Base-by-base conservation (phyloP, 1,139 yeast species). In the Blastobotrys illinoisensis region DNA sequence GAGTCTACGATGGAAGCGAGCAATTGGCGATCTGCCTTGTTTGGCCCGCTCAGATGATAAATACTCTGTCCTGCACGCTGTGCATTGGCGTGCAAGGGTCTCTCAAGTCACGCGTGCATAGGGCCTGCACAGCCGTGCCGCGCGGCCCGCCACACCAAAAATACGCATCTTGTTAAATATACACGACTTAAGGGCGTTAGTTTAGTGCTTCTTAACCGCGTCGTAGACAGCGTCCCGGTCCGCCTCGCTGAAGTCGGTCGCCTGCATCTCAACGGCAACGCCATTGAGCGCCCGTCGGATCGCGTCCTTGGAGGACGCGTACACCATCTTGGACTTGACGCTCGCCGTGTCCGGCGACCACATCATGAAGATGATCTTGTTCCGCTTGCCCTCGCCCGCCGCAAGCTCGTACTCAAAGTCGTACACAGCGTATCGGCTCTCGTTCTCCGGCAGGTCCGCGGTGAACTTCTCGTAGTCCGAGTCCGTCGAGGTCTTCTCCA, bases 271-370 rank as follows among this genome's bases (percentile, higher is more conserved):
- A 64, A 96, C 75, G 56, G 97, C 79, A 64, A 95, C 83, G 74
- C 99, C 99, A 72, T 88, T 91, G 70, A 93, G 81, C 50, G 99
- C 93, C 77, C 96, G 89, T 81, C 98, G 93, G 71, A 93, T 82
- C 54, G 98, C 96, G 68, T 93, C 99, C 78, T 90, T 91, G 60
- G 98, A 91, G 9, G 97, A 84, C 51, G 99, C 98, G 78, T 90
- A 91, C 59, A 91, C 88, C 99, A 93, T 95, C 86, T 93, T 93
- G 67, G 95, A 74, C 67, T 69, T 87, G 67, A 95, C 84, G 60
- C 95, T 89, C 54, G 98, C 97, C 59, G 95, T 87, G 72, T 95
- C 99, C 68, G 99, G 99, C 60, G 97, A 85, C 99, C 99, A 93
- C 64, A 95, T 86, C 79, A 74, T 87, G 77, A 93, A 93, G 58